Evolutionary conservation across 1,284 basidiomycete species (phyloP).

Genomic region (Sporisorium reilianum): DNA sequence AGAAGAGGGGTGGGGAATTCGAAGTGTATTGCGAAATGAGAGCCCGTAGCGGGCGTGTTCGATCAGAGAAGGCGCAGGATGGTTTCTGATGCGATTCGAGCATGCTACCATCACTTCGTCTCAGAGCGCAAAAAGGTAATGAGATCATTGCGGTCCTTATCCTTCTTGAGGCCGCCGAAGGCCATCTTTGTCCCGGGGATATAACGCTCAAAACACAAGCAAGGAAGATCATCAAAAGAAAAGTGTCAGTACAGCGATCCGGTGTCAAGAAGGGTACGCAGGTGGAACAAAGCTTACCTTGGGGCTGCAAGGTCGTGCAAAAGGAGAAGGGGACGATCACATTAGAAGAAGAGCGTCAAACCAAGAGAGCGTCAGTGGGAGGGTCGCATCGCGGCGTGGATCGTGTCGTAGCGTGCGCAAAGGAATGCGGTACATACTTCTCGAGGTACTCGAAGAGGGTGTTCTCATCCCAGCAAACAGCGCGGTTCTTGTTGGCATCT

Average conservation of each 20-base stretch:
- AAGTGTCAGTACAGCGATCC: not conserved
- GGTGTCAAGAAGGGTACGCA: not conserved
- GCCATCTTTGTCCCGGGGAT: slow-evolving; percentile 37
- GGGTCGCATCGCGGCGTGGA: no score
- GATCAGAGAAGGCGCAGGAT: not conserved
- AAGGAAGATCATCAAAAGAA: no score
- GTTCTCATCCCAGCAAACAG: slow-evolving; percentile 80
- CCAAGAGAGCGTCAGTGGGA: not conserved
- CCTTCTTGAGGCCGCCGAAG: slow-evolving; percentile 66
- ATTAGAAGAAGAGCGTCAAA: not conserved
- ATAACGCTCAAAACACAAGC: no score
- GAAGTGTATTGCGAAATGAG: not conserved
- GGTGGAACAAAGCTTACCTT: slow-evolving; percentile 29
- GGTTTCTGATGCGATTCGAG: not conserved
- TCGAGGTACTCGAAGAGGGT: slow-evolving; percentile 93
- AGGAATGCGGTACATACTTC: slow-evolving; percentile 72
- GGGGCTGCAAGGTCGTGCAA: slow-evolving; percentile 74
- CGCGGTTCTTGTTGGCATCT: slow-evolving; percentile 94
- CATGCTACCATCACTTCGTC: slow-evolving; percentile 1
- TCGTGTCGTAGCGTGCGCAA: not conserved
- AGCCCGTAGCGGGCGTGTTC: not conserved
- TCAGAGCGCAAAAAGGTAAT: no score
- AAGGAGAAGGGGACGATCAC: no score
- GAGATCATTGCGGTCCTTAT: slow-evolving; percentile 68
- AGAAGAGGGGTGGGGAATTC: not conserved